phyloP scores from a whole-genome alignment of 768 basidiomycete genomes.

The Panellus pusillus region DNA sequence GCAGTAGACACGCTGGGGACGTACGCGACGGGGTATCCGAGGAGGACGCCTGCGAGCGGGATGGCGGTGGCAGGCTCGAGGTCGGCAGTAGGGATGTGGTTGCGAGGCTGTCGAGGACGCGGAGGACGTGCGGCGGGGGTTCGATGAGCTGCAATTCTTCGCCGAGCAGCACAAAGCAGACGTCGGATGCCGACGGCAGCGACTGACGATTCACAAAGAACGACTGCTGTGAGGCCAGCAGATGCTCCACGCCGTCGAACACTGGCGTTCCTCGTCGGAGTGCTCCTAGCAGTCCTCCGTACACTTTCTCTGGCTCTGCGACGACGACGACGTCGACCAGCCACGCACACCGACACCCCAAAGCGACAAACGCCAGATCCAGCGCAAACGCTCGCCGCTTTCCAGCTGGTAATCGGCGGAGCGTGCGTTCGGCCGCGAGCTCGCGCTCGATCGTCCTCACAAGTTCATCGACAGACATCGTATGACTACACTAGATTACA shows the following conservation, averaged over 20 bases:
- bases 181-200: conserved; percentile 2
- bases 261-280: conserved; percentile 47
- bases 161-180: conserved; percentile 17
- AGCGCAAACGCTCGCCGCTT: conserved; percentile 33
- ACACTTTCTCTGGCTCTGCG: conserved; percentile 33
- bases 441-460: conserved; percentile 12
- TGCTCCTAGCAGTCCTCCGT: conserved; percentile 34
- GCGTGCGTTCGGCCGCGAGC: conserved; percentile 3
- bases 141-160: conserved; percentile 23
- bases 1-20: conserved; percentile 38
- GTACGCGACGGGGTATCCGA: conserved; percentile 64
- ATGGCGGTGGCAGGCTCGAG: conserved; percentile 34
- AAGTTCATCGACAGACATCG: background rate
- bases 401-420: conserved; percentile 18
- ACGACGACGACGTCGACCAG: conserved; percentile 50
- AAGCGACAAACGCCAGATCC: conserved; percentile 43
- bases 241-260: conserved; percentile 45
- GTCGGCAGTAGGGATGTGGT: too few relatives aligned
- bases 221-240: conserved; percentile 54
- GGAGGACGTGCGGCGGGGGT: conserved; percentile 18
- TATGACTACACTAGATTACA: too few relatives aligned
- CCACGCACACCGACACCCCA: conserved; percentile 37
- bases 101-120: conserved; percentile 26
- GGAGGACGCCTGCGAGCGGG: conserved; percentile 57
- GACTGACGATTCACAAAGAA: conserved; percentile 50